phyloP scores from a whole-genome alignment of 2,329 filamentous ascomycete genomes.

The Penicillium olsonii region DNA sequence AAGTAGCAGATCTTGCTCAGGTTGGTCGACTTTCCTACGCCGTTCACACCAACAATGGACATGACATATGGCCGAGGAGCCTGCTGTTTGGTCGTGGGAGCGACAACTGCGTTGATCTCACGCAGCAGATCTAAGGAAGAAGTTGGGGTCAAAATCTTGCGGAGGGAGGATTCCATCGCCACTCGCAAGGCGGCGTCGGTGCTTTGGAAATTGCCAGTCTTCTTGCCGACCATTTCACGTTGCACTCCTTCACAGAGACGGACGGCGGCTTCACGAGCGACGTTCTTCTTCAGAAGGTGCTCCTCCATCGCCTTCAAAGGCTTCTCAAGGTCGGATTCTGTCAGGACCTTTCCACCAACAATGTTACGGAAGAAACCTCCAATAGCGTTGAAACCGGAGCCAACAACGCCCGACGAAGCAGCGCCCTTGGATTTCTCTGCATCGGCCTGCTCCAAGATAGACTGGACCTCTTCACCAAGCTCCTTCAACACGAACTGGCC shows the following conservation, averaged over 20 bases:
- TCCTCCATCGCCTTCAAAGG: conserved; percentile 96
- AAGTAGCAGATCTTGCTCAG: conserved; percentile 98
- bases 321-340: conserved; percentile 84
- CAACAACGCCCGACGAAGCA: conserved; percentile 66
- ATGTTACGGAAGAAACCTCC: conserved; percentile 91
- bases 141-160: conserved; percentile 93
- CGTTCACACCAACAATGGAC: conserved; percentile 97
- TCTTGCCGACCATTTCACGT: conserved; percentile 83
- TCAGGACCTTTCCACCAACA: conserved; percentile 89
- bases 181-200: conserved; percentile 80
- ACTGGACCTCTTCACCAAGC: conserved; percentile 88
- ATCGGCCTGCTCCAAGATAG: conserved; percentile 80
- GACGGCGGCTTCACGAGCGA: conserved; percentile 89
- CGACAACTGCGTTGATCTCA: conserved; percentile 79
- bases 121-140: conserved; percentile 91
- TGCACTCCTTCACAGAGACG: conserved; percentile 90
- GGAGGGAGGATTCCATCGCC: conserved; percentile 88
- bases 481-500: conserved; percentile 95
- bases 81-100: conserved; percentile 64
- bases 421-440: conserved; percentile 56
- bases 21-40: conserved; percentile 97
- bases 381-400: conserved; percentile 77
- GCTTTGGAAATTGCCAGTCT: conserved; percentile 87
- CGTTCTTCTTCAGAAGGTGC: conserved; percentile 91
- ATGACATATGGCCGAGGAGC: conserved; percentile 86